Evolutionary conservation across 2,329 filamentous ascomycete genomes (phyloP).

Genomic region (Alternaria ventricosa): DNA sequence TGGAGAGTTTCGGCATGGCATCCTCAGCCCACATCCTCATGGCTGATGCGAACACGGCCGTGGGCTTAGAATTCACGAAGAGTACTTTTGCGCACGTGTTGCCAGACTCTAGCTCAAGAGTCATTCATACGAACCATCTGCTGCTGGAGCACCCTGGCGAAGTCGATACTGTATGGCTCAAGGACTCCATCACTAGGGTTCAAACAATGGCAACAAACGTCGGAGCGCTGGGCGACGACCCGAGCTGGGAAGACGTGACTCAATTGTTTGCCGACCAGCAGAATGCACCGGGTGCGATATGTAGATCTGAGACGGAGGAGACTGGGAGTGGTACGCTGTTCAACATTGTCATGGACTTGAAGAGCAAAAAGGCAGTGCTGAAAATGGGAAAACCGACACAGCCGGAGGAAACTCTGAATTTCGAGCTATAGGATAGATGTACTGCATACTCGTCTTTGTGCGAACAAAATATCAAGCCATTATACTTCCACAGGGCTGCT

Average conservation of each 20-base stretch:
- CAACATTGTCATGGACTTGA: conserved; percentile 48
- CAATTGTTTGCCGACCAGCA: conserved; percentile 52
- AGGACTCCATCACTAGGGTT: conserved; percentile 49
- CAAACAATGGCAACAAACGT: conserved; percentile 47
- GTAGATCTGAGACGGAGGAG: conserved; percentile 29
- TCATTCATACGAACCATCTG: conserved; percentile 56
- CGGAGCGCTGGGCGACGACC: conserved; percentile 24
- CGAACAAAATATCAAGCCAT: not conserved
- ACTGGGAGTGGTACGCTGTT: conserved; percentile 44
- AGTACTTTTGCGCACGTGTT: conserved; percentile 38
- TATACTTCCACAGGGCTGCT: not conserved
- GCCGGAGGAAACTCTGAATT: conserved; percentile 31
- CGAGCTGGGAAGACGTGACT: conserved; percentile 38
- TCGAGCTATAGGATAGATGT: conserved; percentile 22
- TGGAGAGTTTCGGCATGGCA: conserved; percentile 59
- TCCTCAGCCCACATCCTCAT: conserved; percentile 62
- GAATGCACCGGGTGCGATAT: conserved; percentile 47
- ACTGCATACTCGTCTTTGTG: not conserved
- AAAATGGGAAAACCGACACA: conserved; percentile 41
- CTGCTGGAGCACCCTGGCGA: conserved; percentile 48
- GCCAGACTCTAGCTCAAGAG: conserved; percentile 41
- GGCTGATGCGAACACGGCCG: conserved; percentile 55
- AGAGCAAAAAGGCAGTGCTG: conserved; percentile 36
- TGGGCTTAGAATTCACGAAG: conserved; percentile 59
- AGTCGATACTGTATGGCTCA: conserved; percentile 51